A percentile compares a stretch with the other conserved stretches of the same genome.
Conservation (phyloP, 2,329 filamentous ascomycete species). For the Ceratocystis diversiconidia region DNA sequence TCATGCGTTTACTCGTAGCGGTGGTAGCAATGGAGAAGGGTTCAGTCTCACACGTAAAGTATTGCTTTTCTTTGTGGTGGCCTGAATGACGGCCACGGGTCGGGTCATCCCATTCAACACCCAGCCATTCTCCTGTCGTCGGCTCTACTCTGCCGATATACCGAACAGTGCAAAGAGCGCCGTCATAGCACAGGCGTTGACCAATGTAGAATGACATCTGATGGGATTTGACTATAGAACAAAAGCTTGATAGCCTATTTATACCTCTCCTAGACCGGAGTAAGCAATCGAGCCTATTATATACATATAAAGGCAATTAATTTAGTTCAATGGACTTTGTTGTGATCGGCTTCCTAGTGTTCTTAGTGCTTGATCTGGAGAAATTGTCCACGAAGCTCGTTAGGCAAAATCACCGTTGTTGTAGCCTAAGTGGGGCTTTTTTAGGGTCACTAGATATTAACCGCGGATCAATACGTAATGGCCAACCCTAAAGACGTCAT, state of each 20-base stretch:
- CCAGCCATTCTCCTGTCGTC: constrained; percentile 70
- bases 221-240: neutral
- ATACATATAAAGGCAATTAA: too few relatives aligned
- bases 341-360: neutral
- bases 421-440: neutral
- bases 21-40: neutral
- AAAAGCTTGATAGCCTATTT: neutral
- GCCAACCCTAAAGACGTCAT: neutral
- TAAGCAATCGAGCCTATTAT: neutral
- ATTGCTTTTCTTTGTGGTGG: constrained; percentile 59
- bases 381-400: neutral
- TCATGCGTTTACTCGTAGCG: neutral
- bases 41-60: constrained; percentile 58
- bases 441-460: neutral
- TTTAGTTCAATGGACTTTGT: neutral
- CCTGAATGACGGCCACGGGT: constrained; percentile 82
- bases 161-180: constrained; percentile 66
- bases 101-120: constrained; percentile 91
- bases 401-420: neutral
- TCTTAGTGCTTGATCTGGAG: neutral
- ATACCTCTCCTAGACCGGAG: neutral
- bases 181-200: constrained; percentile 67
- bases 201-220: constrained; percentile 40
- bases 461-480: neutral
- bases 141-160: constrained; percentile 66